Evolutionary conservation across 129 eudicot genomes (phyloP).

Genomic region (Arctium lappa): DNA sequence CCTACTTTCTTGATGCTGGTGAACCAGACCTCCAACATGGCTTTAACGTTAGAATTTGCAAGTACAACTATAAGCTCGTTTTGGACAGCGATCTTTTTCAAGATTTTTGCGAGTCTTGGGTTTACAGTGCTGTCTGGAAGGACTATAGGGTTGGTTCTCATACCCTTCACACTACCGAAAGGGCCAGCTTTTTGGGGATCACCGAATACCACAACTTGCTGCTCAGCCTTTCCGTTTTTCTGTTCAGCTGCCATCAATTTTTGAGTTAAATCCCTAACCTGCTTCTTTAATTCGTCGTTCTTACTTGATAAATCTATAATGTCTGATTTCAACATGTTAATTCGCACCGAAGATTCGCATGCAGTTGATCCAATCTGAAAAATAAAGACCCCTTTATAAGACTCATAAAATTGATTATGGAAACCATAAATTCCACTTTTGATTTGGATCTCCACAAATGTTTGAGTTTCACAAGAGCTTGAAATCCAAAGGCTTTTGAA

Average conservation of each 20-base stretch:
- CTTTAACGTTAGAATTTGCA: slow-evolving; percentile 69
- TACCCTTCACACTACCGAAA: slow-evolving; percentile 67
- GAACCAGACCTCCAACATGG: slow-evolving; percentile 57
- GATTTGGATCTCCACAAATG: neutral
- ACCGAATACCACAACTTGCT: slow-evolving; percentile 36
- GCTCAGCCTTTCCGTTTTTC: slow-evolving; percentile 54
- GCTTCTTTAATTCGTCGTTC: slow-evolving; percentile 52
- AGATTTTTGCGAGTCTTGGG: slow-evolving; percentile 60
- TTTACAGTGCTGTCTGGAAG: slow-evolving; percentile 61
- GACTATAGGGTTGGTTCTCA: slow-evolving; percentile 65
- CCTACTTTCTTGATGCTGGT: slow-evolving; percentile 60
- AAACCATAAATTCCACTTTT: neutral
- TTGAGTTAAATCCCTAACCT: slow-evolving; percentile 51
- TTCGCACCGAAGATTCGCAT: slow-evolving; percentile 48
- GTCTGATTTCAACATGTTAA: slow-evolving; percentile 46
- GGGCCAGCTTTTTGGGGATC: slow-evolving; percentile 67
- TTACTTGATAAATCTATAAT: slow-evolving; percentile 37
- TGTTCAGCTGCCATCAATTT: slow-evolving; percentile 48
- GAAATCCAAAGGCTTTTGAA: neutral
- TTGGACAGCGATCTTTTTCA: slow-evolving; percentile 49
- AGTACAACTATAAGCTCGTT: slow-evolving; percentile 72
- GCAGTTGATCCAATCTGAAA: slow-evolving; percentile 33
- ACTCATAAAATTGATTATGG: neutral
- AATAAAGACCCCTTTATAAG: neutral
- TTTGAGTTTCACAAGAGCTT: neutral